Evolutionary conservation across 768 basidiomycete genomes (phyloP).

Genomic region (Daedaleopsis nitida): DNA sequence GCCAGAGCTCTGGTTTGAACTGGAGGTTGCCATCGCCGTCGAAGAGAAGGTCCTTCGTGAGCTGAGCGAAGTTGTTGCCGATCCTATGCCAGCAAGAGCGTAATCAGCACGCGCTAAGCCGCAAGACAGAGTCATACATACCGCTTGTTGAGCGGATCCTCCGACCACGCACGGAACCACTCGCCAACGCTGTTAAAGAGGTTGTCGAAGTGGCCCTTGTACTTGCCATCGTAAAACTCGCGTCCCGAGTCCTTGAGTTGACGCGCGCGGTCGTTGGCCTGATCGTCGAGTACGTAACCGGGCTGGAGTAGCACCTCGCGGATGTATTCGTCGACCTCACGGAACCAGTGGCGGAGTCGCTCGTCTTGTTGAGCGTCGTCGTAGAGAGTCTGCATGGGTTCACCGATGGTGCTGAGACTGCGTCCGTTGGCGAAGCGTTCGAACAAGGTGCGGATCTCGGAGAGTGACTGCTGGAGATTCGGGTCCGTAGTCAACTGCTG

Average conservation of each 20-base stretch:
- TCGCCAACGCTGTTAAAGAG: slow-evolving; percentile 66
- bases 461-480: slow-evolving; percentile 54
- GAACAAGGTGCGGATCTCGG: slow-evolving; percentile 76
- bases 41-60: slow-evolving; percentile 82
- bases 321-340: slow-evolving; percentile 58
- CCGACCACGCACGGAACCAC: slow-evolving; percentile 84
- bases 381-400: slow-evolving; percentile 72
- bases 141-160: slow-evolving; percentile 80
- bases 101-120: not conserved
- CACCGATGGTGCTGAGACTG: slow-evolving; percentile 66
- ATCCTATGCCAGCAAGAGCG: slow-evolving; percentile 58
- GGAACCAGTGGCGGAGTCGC: slow-evolving; percentile 75
- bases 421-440: slow-evolving; percentile 86
- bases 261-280: slow-evolving; percentile 63
- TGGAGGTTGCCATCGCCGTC: slow-evolving; percentile 77
- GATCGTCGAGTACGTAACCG: slow-evolving; percentile 82
- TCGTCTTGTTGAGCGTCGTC: slow-evolving; percentile 76
- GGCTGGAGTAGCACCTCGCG: slow-evolving; percentile 75
- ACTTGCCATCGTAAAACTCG: slow-evolving; percentile 74
- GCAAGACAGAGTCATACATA: not conserved
- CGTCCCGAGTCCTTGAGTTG: slow-evolving; percentile 71
- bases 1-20: slow-evolving; percentile 85
- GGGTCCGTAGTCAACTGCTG: slow-evolving; percentile 46
- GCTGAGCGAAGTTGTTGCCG: slow-evolving; percentile 77
- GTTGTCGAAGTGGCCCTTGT: slow-evolving; percentile 77